phyloP scores from a whole-genome alignment of 768 basidiomycete genomes.

The Panaeolus papilionaceus region DNA sequence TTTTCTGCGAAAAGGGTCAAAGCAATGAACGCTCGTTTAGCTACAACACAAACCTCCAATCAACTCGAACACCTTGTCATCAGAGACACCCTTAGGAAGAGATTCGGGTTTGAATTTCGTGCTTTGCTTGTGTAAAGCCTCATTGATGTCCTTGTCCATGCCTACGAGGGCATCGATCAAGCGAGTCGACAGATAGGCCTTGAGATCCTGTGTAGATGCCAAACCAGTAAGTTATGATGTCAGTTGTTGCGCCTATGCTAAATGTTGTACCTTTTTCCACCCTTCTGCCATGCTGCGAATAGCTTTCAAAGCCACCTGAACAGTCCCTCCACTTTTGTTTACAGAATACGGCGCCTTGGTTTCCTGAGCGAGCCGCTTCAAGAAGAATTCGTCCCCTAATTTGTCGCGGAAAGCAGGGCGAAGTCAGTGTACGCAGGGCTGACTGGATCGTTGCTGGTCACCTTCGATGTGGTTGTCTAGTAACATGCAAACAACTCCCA shows the following conservation, averaged over 20 bases:
- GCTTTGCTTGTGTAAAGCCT: constrained; percentile 27
- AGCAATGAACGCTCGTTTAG: background rate
- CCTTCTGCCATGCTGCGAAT: constrained; percentile 17
- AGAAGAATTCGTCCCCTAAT: constrained; percentile 35
- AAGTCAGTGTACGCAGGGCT: background rate
- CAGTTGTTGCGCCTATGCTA: no score
- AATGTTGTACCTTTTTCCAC: constrained; percentile 25
- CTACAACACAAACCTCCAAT: constrained; percentile 28
- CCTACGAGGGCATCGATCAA: constrained; percentile 19
- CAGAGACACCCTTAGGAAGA: constrained; percentile 24
- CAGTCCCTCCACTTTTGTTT: constrained; percentile 8
- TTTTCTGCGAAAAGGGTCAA: constrained; percentile 25
- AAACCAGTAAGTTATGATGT: background rate
- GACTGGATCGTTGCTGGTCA: constrained; percentile 2
- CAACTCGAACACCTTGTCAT: constrained; percentile 27
- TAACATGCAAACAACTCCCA: constrained; percentile 29
- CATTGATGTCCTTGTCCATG: constrained; percentile 22
- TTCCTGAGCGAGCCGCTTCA: constrained; percentile 21
- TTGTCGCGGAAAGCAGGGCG: background rate
- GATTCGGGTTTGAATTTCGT: constrained; percentile 26
- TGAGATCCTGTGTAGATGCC: constrained; percentile 16
- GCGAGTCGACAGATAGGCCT: constrained; percentile 16
- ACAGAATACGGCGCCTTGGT: constrained; percentile 9
- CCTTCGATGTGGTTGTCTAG: constrained; percentile 31
- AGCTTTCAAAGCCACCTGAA: constrained; percentile 18